A percentile compares a stretch with the other conserved stretches of the same genome.
Evolutionary conservation across 2,329 filamentous ascomycete species (phyloP).

Genomic region (Colletotrichum horii): DNA sequence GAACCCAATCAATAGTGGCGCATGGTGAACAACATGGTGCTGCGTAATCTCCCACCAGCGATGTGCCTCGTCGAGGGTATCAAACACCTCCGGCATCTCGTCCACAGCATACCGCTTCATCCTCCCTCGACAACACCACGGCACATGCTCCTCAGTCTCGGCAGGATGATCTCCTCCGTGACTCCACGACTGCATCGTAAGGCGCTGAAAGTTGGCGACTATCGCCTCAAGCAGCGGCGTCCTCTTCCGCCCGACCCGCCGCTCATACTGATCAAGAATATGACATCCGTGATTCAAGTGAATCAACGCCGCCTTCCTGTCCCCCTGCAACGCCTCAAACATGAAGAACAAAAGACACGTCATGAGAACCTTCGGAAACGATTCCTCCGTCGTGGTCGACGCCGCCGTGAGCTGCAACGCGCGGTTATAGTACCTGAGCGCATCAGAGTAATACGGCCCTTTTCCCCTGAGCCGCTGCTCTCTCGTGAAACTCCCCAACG

Average conservation of each 20-base stretch:
- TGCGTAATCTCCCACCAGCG: constrained; percentile 16
- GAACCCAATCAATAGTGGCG: constrained; percentile 5
- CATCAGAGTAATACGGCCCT: background rate
- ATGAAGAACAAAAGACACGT: constrained; percentile 45
- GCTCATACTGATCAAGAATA: background rate
- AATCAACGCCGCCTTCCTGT: constrained; percentile 42
- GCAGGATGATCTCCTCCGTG: constrained; percentile 2
- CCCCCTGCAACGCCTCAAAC: constrained; percentile 44
- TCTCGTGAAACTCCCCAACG: background rate
- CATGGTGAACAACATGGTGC: constrained; percentile 5
- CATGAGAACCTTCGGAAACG: constrained; percentile 26
- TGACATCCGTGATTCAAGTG: constrained; percentile 39
- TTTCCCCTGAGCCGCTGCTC: background rate
- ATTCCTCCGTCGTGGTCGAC: background rate
- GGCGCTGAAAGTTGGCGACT: constrained; percentile 3
- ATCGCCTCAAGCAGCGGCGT: background rate
- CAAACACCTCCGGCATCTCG: constrained; percentile 9
- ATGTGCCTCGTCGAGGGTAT: constrained; percentile 4
- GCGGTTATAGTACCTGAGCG: constrained; percentile 7
- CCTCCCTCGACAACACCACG: constrained; percentile 13
- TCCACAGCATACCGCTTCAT: constrained; percentile 4
- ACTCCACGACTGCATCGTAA: constrained; percentile 18
- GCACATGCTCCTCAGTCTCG: background rate
- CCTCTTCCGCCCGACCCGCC: background rate
- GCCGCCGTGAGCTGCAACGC: background rate